Conservation (phyloP, 768 basidiomycete genomes). For the Leccinum incarnatum region DNA sequence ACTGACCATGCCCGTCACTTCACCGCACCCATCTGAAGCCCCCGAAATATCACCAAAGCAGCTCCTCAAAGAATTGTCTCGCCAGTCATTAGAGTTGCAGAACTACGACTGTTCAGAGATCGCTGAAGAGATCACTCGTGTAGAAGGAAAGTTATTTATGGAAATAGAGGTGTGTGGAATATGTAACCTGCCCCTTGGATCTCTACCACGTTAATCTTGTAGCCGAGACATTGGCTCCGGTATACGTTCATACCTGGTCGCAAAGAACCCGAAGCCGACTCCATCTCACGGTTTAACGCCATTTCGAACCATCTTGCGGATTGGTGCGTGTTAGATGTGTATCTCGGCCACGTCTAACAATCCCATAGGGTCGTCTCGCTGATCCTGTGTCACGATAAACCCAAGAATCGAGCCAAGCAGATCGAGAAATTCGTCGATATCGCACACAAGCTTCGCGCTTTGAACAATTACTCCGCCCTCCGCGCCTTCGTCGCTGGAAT, state of each 20-base stretch:
- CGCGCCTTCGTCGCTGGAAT: constrained; percentile 95
- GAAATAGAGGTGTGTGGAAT: constrained; percentile 62
- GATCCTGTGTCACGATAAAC: constrained; percentile 83
- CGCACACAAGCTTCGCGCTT: constrained; percentile 69
- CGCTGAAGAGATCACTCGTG: constrained; percentile 82
- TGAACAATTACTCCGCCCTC: constrained; percentile 92
- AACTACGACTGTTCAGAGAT: constrained; percentile 60
- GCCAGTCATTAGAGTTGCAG: constrained; percentile 55
- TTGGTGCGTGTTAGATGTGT: constrained; percentile 50
- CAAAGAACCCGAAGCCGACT: constrained; percentile 61
- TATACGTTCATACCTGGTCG: constrained; percentile 70
- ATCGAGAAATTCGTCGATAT: constrained; percentile 90
- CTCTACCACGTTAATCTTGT: constrained; percentile 6
- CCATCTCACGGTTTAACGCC: constrained; percentile 70
- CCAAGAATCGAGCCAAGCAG: constrained; percentile 70
- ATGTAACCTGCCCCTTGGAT: background rate
- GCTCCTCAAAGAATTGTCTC: constrained; percentile 61
- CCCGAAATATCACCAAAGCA: constrained; percentile 50
- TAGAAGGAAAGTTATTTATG: constrained; percentile 67
- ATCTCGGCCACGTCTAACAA: constrained; percentile 2
- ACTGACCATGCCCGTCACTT: constrained; percentile 36
- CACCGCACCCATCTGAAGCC: constrained; percentile 30
- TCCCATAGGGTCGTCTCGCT: constrained; percentile 78
- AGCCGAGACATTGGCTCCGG: constrained; percentile 88
- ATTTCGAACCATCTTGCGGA: constrained; percentile 82